Evolutionary conservation across 2,329 filamentous ascomycete genomes (phyloP), one percentile per base, ranked within the genome.

Genomic region (Colletotrichum filicis): DNA sequence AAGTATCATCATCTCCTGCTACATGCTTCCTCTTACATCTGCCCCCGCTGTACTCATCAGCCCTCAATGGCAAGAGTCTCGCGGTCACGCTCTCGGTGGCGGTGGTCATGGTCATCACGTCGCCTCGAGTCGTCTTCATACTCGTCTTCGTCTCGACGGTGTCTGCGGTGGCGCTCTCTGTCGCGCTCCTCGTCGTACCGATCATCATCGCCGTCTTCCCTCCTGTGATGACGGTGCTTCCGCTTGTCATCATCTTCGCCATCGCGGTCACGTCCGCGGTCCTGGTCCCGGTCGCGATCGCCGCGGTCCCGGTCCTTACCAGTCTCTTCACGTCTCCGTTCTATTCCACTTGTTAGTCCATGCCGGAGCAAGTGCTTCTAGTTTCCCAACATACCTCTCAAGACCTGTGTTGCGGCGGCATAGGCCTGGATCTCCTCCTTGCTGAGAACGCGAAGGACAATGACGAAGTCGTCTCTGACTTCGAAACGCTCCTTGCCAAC

Each of bases 391-490:
- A 79, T 86, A 94, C 93, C 93, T 90, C 95, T 90, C 74, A 98
- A 90, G 79, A 94, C 91, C 76, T 92, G 91, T 11, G 96, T 98
- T 61, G 92, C 93, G 75, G 92, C 89, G 14, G 95, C 95, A 79
- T 97, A 95, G 42, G 91, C 92, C 82, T 97, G 93, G 68, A 98
- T 97, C 79, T 98, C 95, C 76, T 97, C 94, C 82, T 93, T 94
- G 60, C 91, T 94, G 80, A 98, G 82, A 8, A 98, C 96, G 68
- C 95, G 89, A 68, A 98, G 87, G 2, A 98, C 95, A 81, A 98
- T 98, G 72, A 98, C 95, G 81, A 95, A 97, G 79, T 98, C 95
- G 73, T 95, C 90, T n/a, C 95, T 90, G 77, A 97, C 94, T 82
- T 98, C 96, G 76, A 93, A 98, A 35, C 96, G 89, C 84, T 98